Conservation (phyloP, 768 basidiomycete species). For the Boletus insuetus region DNA sequence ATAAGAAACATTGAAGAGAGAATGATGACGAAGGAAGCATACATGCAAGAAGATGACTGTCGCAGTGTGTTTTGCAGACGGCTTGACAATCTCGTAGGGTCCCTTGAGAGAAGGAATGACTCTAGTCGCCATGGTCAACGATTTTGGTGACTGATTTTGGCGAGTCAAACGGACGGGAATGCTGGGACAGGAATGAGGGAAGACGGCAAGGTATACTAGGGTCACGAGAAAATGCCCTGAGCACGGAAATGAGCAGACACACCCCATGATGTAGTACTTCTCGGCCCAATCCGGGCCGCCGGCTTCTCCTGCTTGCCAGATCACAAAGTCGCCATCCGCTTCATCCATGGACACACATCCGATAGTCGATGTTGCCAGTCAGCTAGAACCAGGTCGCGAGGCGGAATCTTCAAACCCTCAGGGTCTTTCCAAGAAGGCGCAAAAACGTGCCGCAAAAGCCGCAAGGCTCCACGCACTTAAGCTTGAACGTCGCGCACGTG, state of each 20-base stretch:
- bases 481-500: constrained; percentile 69
- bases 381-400: constrained; percentile 14
- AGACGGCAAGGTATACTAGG: constrained; percentile 2
- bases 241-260: neutral
- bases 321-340: constrained; percentile 1
- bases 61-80: constrained; percentile 68
- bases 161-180: neutral
- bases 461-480: constrained; percentile 64
- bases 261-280: neutral
- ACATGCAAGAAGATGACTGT: constrained; percentile 92
- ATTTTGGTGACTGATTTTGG: neutral
- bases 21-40: constrained; percentile 24
- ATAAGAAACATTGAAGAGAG: constrained; percentile 3
- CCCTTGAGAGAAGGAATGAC: constrained; percentile 21
- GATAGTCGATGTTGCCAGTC: constrained; percentile 11
- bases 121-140: constrained; percentile 15
- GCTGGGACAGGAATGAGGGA: neutral
- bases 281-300: constrained; percentile 26
- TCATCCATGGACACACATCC: constrained; percentile 17
- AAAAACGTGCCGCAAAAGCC: constrained; percentile 72
- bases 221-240: neutral
- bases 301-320: constrained; percentile 2
- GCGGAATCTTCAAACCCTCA: constrained; percentile 14
- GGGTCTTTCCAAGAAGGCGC: constrained; percentile 71
- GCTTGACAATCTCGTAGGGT: constrained; percentile 48